Evolutionary conservation across 345 rosid species (phyloP).

Genomic region (Syzygium grande): DNA sequence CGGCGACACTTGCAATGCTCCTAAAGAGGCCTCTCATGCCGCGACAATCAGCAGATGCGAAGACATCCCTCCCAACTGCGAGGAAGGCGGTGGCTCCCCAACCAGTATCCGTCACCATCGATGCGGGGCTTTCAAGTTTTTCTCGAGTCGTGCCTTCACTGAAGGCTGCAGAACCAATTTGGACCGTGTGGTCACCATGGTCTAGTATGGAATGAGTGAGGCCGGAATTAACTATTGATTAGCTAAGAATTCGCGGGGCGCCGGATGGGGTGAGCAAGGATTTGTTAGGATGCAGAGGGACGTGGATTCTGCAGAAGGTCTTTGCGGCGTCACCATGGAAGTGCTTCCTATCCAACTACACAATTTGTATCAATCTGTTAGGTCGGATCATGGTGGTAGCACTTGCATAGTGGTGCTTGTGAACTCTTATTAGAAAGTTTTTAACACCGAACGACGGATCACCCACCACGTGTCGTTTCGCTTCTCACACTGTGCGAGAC

Average conservation of each 20-base stretch:
- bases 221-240: background rate
- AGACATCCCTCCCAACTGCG: background rate
- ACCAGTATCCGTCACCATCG: background rate
- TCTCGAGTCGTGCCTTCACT: background rate
- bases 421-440: background rate
- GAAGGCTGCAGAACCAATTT: background rate
- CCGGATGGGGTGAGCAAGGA: background rate
- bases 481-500: background rate
- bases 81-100: background rate
- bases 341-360: background rate
- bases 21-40: background rate
- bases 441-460: background rate
- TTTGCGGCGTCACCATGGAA: background rate
- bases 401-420: background rate
- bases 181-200: background rate
- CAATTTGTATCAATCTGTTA: background rate
- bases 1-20: background rate
- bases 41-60: background rate
- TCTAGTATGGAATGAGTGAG: background rate
- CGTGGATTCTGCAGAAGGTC: too few relatives aligned
- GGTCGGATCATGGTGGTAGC: background rate
- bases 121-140: background rate
- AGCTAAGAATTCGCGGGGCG: background rate
- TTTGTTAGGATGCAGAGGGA: background rate
- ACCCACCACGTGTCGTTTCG: background rate